phyloP scores from a whole-genome alignment of 441 rosid species.

The Melastoma candidum region DNA sequence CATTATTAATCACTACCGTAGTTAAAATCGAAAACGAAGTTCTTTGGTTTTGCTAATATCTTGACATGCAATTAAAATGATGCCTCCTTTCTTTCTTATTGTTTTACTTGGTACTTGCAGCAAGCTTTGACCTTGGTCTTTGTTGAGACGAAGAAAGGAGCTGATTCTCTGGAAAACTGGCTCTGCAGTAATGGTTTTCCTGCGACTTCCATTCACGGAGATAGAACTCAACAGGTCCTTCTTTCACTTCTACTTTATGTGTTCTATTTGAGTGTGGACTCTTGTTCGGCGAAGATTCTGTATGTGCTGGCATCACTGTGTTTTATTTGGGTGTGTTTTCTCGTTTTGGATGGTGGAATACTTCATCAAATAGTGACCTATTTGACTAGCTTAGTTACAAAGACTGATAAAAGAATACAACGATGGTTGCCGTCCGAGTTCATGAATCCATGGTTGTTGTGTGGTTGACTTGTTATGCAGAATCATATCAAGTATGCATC shows the following conservation, averaged over 20 bases:
- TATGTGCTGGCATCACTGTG: too few relatives aligned
- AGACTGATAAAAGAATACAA: too few relatives aligned
- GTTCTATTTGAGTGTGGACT: not conserved
- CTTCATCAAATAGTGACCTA: too few relatives aligned
- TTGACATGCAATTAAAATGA: not conserved
- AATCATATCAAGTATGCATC: too few relatives aligned
- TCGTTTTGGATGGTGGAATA: too few relatives aligned
- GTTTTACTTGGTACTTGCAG: constrained; percentile 4
- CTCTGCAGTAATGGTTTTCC: constrained; percentile 15
- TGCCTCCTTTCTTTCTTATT: not conserved
- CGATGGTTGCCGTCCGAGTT: too few relatives aligned
- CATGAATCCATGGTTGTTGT: too few relatives aligned
- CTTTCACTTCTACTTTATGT: not conserved
- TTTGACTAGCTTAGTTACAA: too few relatives aligned
- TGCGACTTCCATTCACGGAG: constrained; percentile 19
- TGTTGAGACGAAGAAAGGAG: constrained; percentile 21
- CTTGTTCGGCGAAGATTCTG: not conserved
- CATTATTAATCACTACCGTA: not conserved
- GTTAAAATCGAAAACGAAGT: not conserved
- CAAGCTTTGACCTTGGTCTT: constrained; percentile 19
- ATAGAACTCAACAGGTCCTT: constrained; percentile 20
- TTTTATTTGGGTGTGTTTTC: too few relatives aligned
- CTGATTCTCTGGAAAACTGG: constrained; percentile 20
- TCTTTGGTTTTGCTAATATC: not conserved
- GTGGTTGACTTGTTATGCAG: too few relatives aligned